phyloP scores from a whole-genome alignment of 192 early-diverging fungal species.

The Coemansia erecta region DNA sequence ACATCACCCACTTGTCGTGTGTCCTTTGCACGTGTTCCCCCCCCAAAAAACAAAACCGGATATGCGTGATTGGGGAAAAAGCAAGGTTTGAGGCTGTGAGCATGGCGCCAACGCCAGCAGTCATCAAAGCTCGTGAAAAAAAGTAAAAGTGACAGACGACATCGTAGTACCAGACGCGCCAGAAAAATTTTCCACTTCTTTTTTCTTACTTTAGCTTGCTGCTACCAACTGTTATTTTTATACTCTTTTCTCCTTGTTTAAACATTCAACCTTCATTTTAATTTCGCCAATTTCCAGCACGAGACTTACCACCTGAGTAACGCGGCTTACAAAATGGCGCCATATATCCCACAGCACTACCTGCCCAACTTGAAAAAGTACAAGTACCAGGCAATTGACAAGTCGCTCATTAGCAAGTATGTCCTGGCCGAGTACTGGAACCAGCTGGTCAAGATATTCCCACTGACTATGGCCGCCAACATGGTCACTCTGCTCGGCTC shows the following conservation, averaged over 20 bases:
- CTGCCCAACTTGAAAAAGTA: slow-evolving; percentile 74
- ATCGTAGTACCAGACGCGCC: no score
- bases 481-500: slow-evolving; percentile 87
- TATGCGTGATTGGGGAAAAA: no score
- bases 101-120: no score
- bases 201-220: no score
- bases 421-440: slow-evolving; percentile 86
- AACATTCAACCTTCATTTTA: not conserved
- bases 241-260: slow-evolving; percentile 10
- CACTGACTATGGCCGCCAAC: slow-evolving; percentile 85
- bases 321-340: slow-evolving; percentile 26
- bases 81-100: no score
- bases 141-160: no score
- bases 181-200: no score
- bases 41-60: no score
- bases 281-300: not conserved
- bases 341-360: slow-evolving; percentile 61
- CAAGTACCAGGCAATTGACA: slow-evolving; percentile 85
- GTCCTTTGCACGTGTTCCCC: no score
- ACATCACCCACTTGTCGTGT: no score
- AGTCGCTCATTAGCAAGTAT: slow-evolving; percentile 71
- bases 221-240: not conserved
- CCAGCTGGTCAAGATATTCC: slow-evolving; percentile 79
- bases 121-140: no score
- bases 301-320: not conserved